A percentile compares a stretch with the other conserved stretches of the same genome.
phyloP scores from a whole-genome alignment of 768 basidiomycete genomes.

The Collybia sordida region DNA sequence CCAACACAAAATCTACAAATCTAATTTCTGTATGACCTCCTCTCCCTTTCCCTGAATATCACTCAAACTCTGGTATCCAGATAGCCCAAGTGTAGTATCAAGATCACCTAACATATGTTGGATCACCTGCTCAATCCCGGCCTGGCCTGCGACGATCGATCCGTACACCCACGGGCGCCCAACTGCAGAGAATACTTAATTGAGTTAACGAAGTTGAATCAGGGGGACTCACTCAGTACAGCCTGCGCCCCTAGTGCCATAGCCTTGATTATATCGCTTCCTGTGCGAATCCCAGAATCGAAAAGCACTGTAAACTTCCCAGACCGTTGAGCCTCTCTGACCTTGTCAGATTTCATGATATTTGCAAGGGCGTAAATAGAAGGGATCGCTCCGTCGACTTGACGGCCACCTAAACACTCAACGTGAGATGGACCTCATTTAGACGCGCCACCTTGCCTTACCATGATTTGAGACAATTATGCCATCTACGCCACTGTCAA shows the following conservation, averaged over 20 bases:
- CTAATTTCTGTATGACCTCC: constrained; percentile 46
- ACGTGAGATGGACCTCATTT: background rate
- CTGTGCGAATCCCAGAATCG: constrained; percentile 81
- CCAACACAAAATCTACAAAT: constrained; percentile 14
- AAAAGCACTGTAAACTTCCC: constrained; percentile 72
- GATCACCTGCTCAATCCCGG: constrained; percentile 75
- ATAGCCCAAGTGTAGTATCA: constrained; percentile 61
- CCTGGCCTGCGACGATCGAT: constrained; percentile 65
- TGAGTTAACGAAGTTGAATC: background rate
- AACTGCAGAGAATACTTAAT: constrained; percentile 36
- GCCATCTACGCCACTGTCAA: constrained; percentile 65
- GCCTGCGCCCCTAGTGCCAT: constrained; percentile 84
- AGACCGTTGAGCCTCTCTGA: constrained; percentile 53
- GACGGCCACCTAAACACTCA: constrained; percentile 56
- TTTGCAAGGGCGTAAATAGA: constrained; percentile 70
- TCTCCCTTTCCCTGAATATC: constrained; percentile 64
- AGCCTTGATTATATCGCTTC: constrained; percentile 82
- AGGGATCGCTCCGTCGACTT: constrained; percentile 77
- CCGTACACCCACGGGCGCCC: constrained; percentile 79
- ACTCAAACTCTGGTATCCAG: constrained; percentile 55
- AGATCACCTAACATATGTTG: constrained; percentile 67
- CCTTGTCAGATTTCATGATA: constrained; percentile 62
- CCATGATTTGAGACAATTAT: constrained; percentile 84
- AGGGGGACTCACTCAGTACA: constrained; percentile 57
- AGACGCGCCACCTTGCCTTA: constrained; percentile 19